phyloP scores from a whole-genome alignment of 2,329 filamentous ascomycete genomes.

The Scedosporium dehoogii region DNA sequence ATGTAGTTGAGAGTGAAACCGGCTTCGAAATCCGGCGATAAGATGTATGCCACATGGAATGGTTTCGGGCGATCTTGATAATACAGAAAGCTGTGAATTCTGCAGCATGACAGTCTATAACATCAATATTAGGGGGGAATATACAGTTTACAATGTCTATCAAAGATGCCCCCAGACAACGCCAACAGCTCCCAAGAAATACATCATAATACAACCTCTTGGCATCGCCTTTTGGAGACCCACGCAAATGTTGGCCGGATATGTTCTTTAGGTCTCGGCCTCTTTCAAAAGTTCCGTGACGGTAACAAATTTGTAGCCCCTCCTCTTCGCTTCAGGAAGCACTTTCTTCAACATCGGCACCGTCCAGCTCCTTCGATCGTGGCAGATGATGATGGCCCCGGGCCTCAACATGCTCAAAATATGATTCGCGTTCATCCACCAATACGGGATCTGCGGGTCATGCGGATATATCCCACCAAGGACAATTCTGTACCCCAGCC shows the following conservation, averaged over 20 bases:
- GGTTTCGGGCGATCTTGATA: no score
- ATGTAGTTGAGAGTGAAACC: constrained; percentile 55
- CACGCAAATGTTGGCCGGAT: no score
- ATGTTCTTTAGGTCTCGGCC: neutral
- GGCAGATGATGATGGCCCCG: constrained; percentile 75
- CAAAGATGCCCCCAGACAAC: no score
- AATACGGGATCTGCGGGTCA: constrained; percentile 71
- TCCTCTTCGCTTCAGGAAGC: constrained; percentile 57
- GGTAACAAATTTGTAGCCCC: constrained; percentile 63
- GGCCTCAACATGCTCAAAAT: constrained; percentile 69
- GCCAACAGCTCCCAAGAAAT: no score
- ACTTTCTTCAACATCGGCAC: constrained; percentile 65
- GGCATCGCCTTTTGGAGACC: no score
- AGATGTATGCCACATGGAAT: neutral
- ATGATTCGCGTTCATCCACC: constrained; percentile 63
- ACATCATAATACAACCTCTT: no score
- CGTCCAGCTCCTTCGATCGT: constrained; percentile 79
- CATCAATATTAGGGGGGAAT: no score
- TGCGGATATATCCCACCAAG: constrained; percentile 82
- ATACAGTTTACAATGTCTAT: no score
- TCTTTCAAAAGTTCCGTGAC: constrained; percentile 54
- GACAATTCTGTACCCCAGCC: constrained; percentile 61
- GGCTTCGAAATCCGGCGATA: constrained; percentile 48
- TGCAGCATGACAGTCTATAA: no score
- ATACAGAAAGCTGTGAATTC: no score